Conservation (phyloP, 768 basidiomycete species). For the Tephrocybe sp. region DNA sequence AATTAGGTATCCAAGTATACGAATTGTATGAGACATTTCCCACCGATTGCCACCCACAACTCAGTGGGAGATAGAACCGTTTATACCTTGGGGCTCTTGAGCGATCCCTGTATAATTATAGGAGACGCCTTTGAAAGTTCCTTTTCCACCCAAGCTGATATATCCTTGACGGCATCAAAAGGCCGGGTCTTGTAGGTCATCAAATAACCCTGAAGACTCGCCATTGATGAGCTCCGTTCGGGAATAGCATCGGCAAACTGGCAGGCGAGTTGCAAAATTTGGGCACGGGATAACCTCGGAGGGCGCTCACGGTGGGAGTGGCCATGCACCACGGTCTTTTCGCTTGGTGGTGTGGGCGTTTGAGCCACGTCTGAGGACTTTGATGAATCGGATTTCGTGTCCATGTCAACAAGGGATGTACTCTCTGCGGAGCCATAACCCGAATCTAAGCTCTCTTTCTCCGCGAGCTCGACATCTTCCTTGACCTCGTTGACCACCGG, state of each 20-base stretch:
- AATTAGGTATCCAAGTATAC: too few species aligned
- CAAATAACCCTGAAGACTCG: conserved; percentile 56
- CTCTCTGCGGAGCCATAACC: conserved; percentile 20
- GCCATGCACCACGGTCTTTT: conserved; percentile 17
- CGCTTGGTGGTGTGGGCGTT: conserved; percentile 6
- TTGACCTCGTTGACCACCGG: conserved; percentile 27
- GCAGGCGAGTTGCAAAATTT: conserved; percentile 48
- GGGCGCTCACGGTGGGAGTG: conserved; percentile 33
- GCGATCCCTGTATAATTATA: background rate
- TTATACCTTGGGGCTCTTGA: too few species aligned
- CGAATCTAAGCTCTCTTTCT: conserved; percentile 18
- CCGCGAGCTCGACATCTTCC: conserved; percentile 14
- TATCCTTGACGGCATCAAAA: conserved; percentile 48
- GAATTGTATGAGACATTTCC: too few species aligned
- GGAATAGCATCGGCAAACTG: conserved; percentile 56
- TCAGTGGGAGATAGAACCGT: too few species aligned
- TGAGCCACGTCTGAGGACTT: background rate
- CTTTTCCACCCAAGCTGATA: conserved; percentile 49
- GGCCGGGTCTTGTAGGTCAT: conserved; percentile 70
- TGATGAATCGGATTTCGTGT: conserved; percentile 1
- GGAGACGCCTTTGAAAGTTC: conserved; percentile 25
- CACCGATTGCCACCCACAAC: too few species aligned
- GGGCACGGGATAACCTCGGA: conserved; percentile 38
- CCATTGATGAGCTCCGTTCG: conserved; percentile 50
- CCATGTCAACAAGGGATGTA: conserved; percentile 3